Base-by-base conservation (phyloP, 2,329 filamentous ascomycete species). In the Paecilomyces sp. region DNA sequence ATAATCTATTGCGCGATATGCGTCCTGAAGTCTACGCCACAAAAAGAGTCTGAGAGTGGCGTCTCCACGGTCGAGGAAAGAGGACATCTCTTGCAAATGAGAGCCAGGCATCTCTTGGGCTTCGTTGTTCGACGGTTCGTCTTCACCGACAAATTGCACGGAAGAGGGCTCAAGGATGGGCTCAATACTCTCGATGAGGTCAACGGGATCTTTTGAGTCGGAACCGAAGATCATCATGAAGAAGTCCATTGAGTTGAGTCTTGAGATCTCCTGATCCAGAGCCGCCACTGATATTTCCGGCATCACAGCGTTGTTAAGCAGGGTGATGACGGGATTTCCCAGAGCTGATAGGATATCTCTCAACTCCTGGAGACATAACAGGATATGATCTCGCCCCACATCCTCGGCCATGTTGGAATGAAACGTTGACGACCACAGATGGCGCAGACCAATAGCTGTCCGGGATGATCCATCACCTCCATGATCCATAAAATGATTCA, bases 191-290 rank as follows among this genome's bases (percentile, higher is more conserved):
- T 97, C 92, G 60, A 99, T 97, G 22, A 97, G 85, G 4, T 88
- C 83, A 12, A 93, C 84, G 0, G 93, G 90, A 65, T 97, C 88
- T 54, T 88, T 86, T 60, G 88, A 84, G 60, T 94, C 89, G 41
- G 92, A 87, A 61, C 90, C 89, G 71, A 97, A 97, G 0, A 99
- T 84, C 41, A 88, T 90, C 56, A 92, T 82, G 74, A 99, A 97
- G 73, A 97, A 97, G 70, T 97, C 93, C 85, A 96, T 94, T 0
- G 93, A 97, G 13, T 91, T 96, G 34, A 97, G 82, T 67, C 92
- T 92, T 12, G 91, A 93, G 28, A 97, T 88, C 71, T 99, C 93
- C 58, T 91, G 87, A 63, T 97, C 92, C 7, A 94, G 88, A 0
- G 91, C 90, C n/a, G 84, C 82, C 1, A 86, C 77, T 0, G 93